A percentile compares a stretch with the other conserved stretches of the same genome.
Conservation (phyloP, 768 basidiomycete species). For the Pulveroboletus ravenelii region DNA sequence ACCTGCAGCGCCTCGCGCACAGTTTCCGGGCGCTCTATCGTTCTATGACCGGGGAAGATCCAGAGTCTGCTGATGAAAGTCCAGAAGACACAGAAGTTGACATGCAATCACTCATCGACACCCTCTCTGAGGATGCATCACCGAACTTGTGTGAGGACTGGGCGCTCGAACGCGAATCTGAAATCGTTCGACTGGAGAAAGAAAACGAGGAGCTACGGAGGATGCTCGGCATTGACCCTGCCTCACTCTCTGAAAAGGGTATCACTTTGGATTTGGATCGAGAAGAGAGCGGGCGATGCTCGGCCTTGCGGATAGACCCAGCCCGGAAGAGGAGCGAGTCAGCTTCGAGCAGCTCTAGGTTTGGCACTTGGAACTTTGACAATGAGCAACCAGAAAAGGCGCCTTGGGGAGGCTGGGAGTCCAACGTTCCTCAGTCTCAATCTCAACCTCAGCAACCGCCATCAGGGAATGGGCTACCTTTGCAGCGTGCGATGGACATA, state of each 20-base stretch:
- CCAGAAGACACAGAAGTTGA: constrained; percentile 36
- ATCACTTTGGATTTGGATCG: constrained; percentile 45
- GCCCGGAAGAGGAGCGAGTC: constrained; percentile 28
- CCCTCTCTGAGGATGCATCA: constrained; percentile 38
- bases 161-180: constrained; percentile 82
- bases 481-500: constrained; percentile 48
- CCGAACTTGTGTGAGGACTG: constrained; percentile 62
- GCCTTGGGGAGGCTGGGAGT: constrained; percentile 28
- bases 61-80: constrained; percentile 25
- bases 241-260: constrained; percentile 47
- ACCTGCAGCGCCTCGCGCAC: constrained; percentile 68
- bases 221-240: constrained; percentile 69
- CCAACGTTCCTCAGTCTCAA: constrained; percentile 20
- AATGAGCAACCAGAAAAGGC: constrained; percentile 26
- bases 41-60: constrained; percentile 60
- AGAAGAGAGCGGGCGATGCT: constrained; percentile 41
- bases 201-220: constrained; percentile 81
- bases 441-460: constrained; percentile 30
- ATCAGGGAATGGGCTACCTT: constrained; percentile 23
- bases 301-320: constrained; percentile 16
- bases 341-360: constrained; percentile 17
- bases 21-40: constrained; percentile 69
- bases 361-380: constrained; percentile 27
- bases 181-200: constrained; percentile 73
- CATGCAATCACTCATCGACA: constrained; percentile 39